Evolutionary conservation across 2,329 filamentous ascomycete genomes (phyloP), one percentile per base, ranked within the genome.

Genomic region (Fusarium napiforme): DNA sequence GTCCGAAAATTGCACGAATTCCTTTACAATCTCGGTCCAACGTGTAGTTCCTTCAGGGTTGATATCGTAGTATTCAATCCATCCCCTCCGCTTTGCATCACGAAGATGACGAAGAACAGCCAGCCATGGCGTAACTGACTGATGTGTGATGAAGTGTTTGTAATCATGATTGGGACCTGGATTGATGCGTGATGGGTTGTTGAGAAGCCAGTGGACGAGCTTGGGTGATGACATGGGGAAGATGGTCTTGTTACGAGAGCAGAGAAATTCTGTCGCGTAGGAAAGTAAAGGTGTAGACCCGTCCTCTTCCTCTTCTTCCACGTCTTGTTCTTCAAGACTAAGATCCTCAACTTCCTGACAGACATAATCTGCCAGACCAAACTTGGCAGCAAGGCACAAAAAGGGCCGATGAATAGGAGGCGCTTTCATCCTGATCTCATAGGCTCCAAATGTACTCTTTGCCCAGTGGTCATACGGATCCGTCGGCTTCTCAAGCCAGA

Each of bases 251-350:
- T 45, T 67, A 7, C 64, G 60, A 26, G 64, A 66, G 12, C 61
- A 67, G n/a, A 67, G 32, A 7, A 66, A 66, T 15, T 67, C 61
- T 28, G 61, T 66, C 15, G 64, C 50, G 12, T 67, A 67, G 16
- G 60, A 65, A 3, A 67, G 39, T 21, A 67, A 36, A 2, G 64
- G 64, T 1, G 43, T 45, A 18, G 61, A 19, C 1, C 61, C 61
- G 5, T 45, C n/a, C 2, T 39, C 26, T 14, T 28, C 19, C 5
- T 65, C n/a, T 4, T 19, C 36, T 9, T 30, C n/a, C 5, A 34
- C 32, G 2, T 28, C 6, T 9, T 26, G 21, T 7, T 21, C 6
- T 30, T 26, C n/a, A n/a, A 7, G 15, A n/a, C 2, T 2, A 16
- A 50, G 16, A 5, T 36, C 26, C 4, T 39, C 19, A 21, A 67